Percentiles rank a stretch among this genome's conserved stretches.
phyloP scores from a whole-genome alignment of 2,329 filamentous ascomycete genomes.

The Stachybotrys chlorohalonatus region DNA sequence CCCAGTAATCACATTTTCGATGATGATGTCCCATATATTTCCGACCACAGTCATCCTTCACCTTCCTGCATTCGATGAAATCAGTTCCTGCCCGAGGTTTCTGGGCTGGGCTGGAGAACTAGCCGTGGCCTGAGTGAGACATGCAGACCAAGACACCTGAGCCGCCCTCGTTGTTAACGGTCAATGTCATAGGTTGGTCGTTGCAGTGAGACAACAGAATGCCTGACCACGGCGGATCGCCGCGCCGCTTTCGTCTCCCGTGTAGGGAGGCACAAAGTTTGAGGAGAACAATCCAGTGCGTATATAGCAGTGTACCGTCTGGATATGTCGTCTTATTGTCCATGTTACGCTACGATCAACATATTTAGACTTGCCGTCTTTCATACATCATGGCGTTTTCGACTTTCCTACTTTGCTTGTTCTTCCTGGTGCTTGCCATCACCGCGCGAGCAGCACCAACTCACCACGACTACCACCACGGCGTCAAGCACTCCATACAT shows the following conservation, averaged over 20 bases:
- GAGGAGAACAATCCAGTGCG: no score
- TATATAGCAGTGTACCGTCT: no score
- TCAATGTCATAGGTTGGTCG: not conserved
- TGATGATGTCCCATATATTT: no score
- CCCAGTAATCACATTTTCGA: no score
- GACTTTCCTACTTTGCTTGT: slow-evolving; percentile 8
- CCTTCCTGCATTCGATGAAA: no score
- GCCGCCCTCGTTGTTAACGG: not conserved
- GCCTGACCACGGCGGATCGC: not conserved
- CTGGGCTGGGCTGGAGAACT: no score
- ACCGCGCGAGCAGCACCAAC: slow-evolving; percentile 15
- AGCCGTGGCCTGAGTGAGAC: not conserved
- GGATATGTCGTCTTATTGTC: no score
- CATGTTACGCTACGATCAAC: no score
- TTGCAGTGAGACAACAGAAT: not conserved
- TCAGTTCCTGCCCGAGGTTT: no score
- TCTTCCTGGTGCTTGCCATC: slow-evolving; percentile 12
- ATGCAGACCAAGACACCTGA: not conserved
- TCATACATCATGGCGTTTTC: slow-evolving; percentile 8
- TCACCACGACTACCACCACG: slow-evolving; percentile 6
- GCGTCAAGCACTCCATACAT: slow-evolving; percentile 22
- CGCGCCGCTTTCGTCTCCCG: not conserved
- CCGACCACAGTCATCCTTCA: no score
- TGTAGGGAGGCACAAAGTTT: no score
- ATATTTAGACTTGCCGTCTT: no score